A percentile compares a stretch with the other conserved stretches of the same genome.
phyloP scores from a whole-genome alignment of 805 yeast species.

The Clavispora fructus region DNA sequence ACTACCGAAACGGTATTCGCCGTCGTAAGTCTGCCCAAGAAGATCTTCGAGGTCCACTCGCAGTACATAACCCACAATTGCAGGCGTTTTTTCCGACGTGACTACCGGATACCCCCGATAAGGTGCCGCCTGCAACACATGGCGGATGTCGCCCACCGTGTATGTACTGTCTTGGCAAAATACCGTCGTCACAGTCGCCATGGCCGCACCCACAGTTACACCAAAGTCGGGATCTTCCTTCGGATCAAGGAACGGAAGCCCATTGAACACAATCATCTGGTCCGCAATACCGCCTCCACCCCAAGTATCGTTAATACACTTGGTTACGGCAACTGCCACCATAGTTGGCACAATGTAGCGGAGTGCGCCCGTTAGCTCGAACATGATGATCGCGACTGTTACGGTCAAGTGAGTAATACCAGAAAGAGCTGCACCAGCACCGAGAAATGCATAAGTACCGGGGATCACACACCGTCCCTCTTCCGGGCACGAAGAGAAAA shows the following conservation, averaged over 20 bases:
- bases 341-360: slow-evolving; percentile 89
- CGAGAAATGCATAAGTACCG: slow-evolving; percentile 91
- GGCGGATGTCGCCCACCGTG: slow-evolving; percentile 27
- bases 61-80: slow-evolving; percentile 42
- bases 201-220: slow-evolving; percentile 49
- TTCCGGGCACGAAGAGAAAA: slow-evolving; percentile 29
- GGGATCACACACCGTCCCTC: slow-evolving; percentile 68
- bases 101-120: slow-evolving; percentile 55
- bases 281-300: slow-evolving; percentile 91
- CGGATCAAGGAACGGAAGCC: slow-evolving; percentile 73
- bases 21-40: slow-evolving; percentile 2
- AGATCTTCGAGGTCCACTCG: slow-evolving; percentile 35
- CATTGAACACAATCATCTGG: slow-evolving; percentile 85
- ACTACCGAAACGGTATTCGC: background rate
- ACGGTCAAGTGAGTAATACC: slow-evolving; percentile 93
- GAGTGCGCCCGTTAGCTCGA: slow-evolving; percentile 93
- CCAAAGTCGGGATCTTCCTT: slow-evolving; percentile 61
- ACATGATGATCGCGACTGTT: slow-evolving; percentile 92
- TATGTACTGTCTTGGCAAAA: slow-evolving; percentile 32
- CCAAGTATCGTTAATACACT: slow-evolving; percentile 67
- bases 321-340: slow-evolving; percentile 90
- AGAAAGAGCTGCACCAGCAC: slow-evolving; percentile 92
- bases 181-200: slow-evolving; percentile 43
- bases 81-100: slow-evolving; percentile 28
- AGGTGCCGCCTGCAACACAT: slow-evolving; percentile 26